Conservation (phyloP, 2,329 filamentous ascomycete species). For the Clarireedia sp. region DNA sequence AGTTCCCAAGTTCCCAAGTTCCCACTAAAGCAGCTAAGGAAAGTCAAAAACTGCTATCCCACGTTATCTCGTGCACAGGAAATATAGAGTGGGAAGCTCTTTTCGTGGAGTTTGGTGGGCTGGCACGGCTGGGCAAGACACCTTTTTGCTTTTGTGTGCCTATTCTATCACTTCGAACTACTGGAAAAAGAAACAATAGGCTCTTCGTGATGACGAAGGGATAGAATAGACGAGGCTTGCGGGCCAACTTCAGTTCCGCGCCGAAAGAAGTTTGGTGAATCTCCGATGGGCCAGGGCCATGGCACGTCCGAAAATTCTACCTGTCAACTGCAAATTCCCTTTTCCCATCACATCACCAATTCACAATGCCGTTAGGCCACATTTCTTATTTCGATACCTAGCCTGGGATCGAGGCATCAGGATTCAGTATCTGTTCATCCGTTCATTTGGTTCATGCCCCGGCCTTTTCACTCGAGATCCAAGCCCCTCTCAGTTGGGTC, state of each 20-base stretch:
- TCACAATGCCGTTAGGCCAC: not conserved
- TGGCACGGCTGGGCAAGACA: no score
- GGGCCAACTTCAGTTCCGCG: not conserved
- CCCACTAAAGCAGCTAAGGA: no score
- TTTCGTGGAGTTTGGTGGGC: no score
- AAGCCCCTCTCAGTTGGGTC: not conserved
- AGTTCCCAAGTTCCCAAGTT: no score
- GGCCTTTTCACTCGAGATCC: not conserved
- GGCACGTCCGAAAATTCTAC: not conserved
- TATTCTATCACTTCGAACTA: no score
- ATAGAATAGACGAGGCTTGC: not conserved
- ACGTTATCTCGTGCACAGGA: no score
- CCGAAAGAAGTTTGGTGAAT: not conserved
- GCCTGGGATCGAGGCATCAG: not conserved
- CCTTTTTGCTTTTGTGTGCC: no score
- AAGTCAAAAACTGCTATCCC: no score
- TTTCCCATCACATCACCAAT: constrained; percentile 1
- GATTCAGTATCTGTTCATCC: not conserved
- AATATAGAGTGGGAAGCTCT: no score
- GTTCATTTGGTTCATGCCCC: not conserved
- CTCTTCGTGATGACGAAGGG: not conserved
- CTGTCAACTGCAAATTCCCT: not conserved
- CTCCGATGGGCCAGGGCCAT: no score
- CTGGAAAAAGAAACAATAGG: no score
- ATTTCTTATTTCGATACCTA: not conserved